Base-by-base conservation (phyloP, 2,329 filamentous ascomycete genomes). In the Didymella arachidicola region DNA sequence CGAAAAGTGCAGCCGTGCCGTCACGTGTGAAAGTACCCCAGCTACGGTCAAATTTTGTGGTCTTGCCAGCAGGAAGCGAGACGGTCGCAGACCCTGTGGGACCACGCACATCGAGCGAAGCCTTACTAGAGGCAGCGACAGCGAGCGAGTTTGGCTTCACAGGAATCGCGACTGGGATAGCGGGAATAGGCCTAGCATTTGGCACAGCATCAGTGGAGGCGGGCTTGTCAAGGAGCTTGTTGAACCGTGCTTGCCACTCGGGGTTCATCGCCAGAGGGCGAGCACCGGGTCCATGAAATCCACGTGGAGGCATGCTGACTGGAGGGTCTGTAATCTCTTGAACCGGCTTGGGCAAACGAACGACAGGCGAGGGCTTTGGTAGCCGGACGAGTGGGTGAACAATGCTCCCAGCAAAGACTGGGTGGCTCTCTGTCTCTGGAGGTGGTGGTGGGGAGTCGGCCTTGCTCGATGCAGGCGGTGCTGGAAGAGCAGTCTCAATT, bases 241-340 rank as follows among this genome's bases (percentile, higher is more conserved):
- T 93, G 75, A 97, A 93, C 69, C 88, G 88, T 68, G 90, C 89
- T 75, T 96, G 92, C 93, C 93, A 94, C 53, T 83, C 83, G 78
- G 81, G 49, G 38, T 71, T 70, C 60, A 72, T 81, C 76, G 58
- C 67, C 63, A 78, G 72, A 67, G 73, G 69, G 69, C 76, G 72
- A 4, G 78, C 71, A 29, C 76, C 74, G 50, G 77, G 55, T 29
- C 64, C 64, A 36, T 66, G 48, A 22, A 68, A 68, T 36, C 66
- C 64, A 29, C 73, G 69, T 34, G 68, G 56, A 29, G 75, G 77
- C 76, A 80, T 78, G 57, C 70, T 70, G 19, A 81, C 79, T 22
- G 80, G 76, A 38, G 73, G 72, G 32, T 71, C 68, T 46, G 75
- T 62, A 25, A 73, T 66, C 19, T 71, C 70, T n/a, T 63, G 57